Evolutionary conservation across 2,329 filamentous ascomycete genomes (phyloP).

Genomic region (Pseudogymnoascus sp.): DNA sequence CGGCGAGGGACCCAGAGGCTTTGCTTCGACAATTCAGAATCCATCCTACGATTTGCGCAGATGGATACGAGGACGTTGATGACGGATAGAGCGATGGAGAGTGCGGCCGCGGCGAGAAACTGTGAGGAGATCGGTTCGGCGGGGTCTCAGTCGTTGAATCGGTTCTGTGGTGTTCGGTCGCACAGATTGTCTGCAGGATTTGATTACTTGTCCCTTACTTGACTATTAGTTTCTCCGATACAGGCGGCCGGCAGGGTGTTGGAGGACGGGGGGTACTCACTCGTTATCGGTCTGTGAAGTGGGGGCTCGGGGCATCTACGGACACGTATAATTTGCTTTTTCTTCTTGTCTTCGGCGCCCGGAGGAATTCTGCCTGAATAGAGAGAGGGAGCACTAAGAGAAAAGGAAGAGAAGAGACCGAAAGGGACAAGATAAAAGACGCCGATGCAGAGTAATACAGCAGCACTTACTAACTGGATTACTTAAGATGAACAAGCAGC

Average conservation of each 20-base stretch:
- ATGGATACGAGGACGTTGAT: neutral
- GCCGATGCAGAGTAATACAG: conserved; percentile 4
- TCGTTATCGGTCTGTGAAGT: neutral
- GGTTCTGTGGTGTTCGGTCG: conserved; percentile 2
- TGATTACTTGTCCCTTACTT: neutral
- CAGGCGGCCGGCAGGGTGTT: conserved; percentile 2
- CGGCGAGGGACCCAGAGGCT: conserved; percentile 4
- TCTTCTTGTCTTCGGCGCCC: neutral
- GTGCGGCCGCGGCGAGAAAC: neutral
- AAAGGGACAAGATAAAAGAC: neutral
- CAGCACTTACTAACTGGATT: conserved; percentile 1
- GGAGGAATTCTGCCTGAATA: conserved; percentile 7
- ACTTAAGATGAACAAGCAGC: neutral
- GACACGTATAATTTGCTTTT: conserved; percentile 2
- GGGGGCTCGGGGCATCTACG: conserved; percentile 4
- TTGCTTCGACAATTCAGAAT: neutral
- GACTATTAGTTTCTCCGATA: neutral
- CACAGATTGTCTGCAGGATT: neutral
- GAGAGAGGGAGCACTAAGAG: neutral
- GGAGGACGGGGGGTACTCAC: neutral
- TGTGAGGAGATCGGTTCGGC: neutral
- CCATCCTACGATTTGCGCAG: neutral
- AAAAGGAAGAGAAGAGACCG: neutral
- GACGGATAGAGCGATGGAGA: neutral
- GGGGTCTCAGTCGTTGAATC: neutral